Conservation (phyloP, 177 flowering plant genomes). For the Vitis hybrid region DNA sequence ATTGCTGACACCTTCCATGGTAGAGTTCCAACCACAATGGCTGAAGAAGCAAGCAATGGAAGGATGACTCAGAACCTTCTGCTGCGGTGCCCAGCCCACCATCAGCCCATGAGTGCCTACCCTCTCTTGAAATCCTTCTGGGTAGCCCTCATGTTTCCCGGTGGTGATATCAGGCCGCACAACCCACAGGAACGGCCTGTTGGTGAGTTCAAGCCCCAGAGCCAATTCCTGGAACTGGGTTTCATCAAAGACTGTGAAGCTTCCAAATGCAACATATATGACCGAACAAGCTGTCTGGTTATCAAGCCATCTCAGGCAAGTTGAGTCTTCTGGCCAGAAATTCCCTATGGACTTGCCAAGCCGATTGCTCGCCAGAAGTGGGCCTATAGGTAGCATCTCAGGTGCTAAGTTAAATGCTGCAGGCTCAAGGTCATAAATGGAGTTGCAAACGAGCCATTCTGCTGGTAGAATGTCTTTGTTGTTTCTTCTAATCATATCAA, state of each 20-base stretch:
- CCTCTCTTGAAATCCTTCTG: slow-evolving; percentile 31
- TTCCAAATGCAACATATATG: slow-evolving; percentile 49
- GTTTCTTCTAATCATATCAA: slow-evolving; percentile 3
- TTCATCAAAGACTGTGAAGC: slow-evolving; percentile 26
- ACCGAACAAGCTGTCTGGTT: slow-evolving; percentile 35
- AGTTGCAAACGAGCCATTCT: slow-evolving; percentile 33
- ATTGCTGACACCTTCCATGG: slow-evolving; percentile 41
- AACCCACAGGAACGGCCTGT: slow-evolving; percentile 33
- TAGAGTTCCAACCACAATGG: slow-evolving; percentile 66
- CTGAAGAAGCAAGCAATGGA: slow-evolving; percentile 46
- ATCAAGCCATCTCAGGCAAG: slow-evolving; percentile 39
- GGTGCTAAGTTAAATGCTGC: slow-evolving; percentile 22
- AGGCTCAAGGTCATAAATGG: slow-evolving; percentile 35
- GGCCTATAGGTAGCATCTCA: slow-evolving; percentile 34
- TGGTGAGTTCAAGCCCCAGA: slow-evolving; percentile 38
- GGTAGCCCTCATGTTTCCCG: slow-evolving; percentile 7
- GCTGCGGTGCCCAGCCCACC: slow-evolving; percentile 52
- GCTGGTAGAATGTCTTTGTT: slow-evolving; percentile 11
- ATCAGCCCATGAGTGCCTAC: slow-evolving; percentile 20
- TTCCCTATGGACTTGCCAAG: slow-evolving; percentile 10
- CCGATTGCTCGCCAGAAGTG: slow-evolving; percentile 28
- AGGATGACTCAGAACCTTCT: slow-evolving; percentile 39
- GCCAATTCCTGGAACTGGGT: slow-evolving; percentile 38
- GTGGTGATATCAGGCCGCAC: slow-evolving; percentile 21
- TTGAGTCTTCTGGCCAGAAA: slow-evolving; percentile 38